Evolutionary conservation across 345 rosid genomes (phyloP), one percentile per base, ranked within the genome.

Genomic region (Moringa oleifera): DNA sequence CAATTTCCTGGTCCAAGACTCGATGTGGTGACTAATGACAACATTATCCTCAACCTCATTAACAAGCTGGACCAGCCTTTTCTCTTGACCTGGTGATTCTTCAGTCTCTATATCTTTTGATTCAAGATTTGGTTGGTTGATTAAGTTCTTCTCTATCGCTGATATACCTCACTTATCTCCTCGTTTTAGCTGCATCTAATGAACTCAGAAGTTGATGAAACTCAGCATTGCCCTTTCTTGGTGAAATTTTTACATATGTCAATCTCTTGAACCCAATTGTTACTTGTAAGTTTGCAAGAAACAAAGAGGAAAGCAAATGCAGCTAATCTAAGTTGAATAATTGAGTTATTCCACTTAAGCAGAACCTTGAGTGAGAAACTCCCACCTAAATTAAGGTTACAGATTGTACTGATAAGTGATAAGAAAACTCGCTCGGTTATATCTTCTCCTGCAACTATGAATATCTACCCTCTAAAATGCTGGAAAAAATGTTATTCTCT

Each of bases 1-100:
- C 97, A 94, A 68, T 90, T 94, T 65, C 97, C 99, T 73, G 97
- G 99, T 65, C 99, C 99, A 15, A 83, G 66, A 59, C 93, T 94
- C 75, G 97, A 88, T 20, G 94, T 86, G 64, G 90, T 90, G 68
- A 94, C 97, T 23, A 94, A 94, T 68, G 90, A 94, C 73, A 94
- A 94, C 79, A 78, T 94, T 36, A 67, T 94, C 51, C 91, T 94
- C 61, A 90, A 93, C 62, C 91, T 94, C 79, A 71, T 88, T 61
- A 94, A 94, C 75, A 94, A 90, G 76, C 89, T 94, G 20, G 99
- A 94, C 62, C 84, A 88, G 73, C 97, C 99, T 68, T 85, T 93
- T 72, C 96, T 94, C 68, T 72, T 90, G 64, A 94, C 99, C 51
- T 88, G 99, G 98, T 90, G 66, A 64, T 70, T 70, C 31, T 37